Evolutionary conservation across 495 filamentous ascomycete genomes (phyloP).

Genomic region (Hypoxylon fragiforme): DNA sequence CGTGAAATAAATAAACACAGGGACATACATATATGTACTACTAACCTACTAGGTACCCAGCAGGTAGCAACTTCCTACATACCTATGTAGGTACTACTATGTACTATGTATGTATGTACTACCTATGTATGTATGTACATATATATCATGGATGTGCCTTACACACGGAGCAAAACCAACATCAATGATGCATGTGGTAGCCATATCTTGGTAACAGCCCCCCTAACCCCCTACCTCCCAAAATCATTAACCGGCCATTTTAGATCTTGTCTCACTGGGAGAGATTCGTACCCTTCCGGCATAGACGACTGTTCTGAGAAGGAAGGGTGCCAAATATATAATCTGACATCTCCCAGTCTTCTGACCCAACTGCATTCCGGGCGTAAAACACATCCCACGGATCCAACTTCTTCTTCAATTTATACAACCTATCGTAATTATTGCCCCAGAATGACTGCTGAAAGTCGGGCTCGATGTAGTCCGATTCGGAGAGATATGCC

Average conservation of each 20-base stretch:
- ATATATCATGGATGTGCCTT: too few species aligned
- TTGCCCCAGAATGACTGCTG: conserved; percentile 59
- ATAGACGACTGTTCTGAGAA: conserved; percentile 38
- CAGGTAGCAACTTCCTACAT: too few species aligned
- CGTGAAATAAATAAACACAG: too few species aligned
- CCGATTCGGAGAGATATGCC: conserved; percentile 49
- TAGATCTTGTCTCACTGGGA: background rate
- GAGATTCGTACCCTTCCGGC: conserved; percentile 28
- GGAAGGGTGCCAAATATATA: conserved; percentile 37
- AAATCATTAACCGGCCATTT: too few species aligned
- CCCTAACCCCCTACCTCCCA: too few species aligned
- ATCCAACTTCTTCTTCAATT: conserved; percentile 54
- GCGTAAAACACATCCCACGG: conserved; percentile 56
- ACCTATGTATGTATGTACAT: background rate
- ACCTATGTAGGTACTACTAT: too few species aligned
- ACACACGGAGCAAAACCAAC: too few species aligned
- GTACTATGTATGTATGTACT: background rate
- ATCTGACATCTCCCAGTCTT: conserved; percentile 44
- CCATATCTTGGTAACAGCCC: background rate
- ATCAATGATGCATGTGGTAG: background rate
- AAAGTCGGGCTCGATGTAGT: conserved; percentile 57
- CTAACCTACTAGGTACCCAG: too few species aligned
- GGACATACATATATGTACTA: too few species aligned
- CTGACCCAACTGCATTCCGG: conserved; percentile 54
- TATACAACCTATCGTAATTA: conserved; percentile 48